phyloP scores from a whole-genome alignment of 441 rosid genomes.

The California macrophylla region DNA sequence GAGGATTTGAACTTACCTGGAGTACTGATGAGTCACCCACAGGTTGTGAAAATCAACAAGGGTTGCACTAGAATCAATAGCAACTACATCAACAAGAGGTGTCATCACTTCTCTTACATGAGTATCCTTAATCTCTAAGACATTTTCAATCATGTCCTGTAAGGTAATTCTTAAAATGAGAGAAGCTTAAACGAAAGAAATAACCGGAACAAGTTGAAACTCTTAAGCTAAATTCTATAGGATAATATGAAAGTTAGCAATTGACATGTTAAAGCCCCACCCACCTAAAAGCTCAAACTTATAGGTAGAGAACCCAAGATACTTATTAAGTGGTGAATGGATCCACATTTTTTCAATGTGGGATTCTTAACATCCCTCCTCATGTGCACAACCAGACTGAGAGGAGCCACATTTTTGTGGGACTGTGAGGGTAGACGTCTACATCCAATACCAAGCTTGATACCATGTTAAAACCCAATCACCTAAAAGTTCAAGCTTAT shows the following conservation, averaged over 20 bases:
- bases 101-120: constrained; percentile 99
- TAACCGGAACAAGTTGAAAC: constrained; percentile 3
- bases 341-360: too few relatives aligned
- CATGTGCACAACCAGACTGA: too few relatives aligned
- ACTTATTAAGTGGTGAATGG: too few relatives aligned
- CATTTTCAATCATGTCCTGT: constrained; percentile 99
- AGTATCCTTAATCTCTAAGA: constrained; percentile 93
- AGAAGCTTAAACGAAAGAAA: constrained; percentile 12
- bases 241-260: background rate
- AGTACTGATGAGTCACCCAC: constrained; percentile 98
- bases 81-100: constrained; percentile 97
- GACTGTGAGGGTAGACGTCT: too few relatives aligned
- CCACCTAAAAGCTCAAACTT: too few relatives aligned
- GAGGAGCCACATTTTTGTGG: too few relatives aligned
- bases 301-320: too few relatives aligned
- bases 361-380: too few relatives aligned
- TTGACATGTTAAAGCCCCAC: background rate
- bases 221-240: background rate
- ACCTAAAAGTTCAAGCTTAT: background rate
- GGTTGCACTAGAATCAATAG: constrained; percentile 74
- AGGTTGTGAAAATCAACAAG: constrained; percentile 76
- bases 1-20: constrained; percentile 46
- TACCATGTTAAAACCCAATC: background rate
- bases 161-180: constrained; percentile 19
- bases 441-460: too few relatives aligned